phyloP scores from a whole-genome alignment of 768 basidiomycete species.

The Termitomyces sp. region DNA sequence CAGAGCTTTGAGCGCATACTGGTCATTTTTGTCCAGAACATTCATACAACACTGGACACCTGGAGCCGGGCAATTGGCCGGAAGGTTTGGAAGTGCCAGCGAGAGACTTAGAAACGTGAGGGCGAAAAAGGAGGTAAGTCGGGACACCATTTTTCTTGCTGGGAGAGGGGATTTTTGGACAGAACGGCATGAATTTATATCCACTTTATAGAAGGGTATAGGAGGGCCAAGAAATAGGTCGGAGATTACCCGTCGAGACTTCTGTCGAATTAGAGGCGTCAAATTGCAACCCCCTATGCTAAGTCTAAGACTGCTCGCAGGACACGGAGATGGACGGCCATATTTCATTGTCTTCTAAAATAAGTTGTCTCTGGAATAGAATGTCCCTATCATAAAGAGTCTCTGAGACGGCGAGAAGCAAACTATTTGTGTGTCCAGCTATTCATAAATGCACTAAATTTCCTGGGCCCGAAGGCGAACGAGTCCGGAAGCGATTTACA shows the following conservation, averaged over 20 bases:
- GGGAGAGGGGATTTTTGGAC: neutral
- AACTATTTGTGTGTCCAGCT: too few species aligned
- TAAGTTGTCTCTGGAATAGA: too few species aligned
- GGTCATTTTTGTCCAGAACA: neutral
- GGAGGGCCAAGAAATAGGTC: neutral
- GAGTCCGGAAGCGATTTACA: neutral
- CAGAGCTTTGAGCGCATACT: neutral
- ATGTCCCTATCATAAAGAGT: too few species aligned
- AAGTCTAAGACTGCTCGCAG: neutral
- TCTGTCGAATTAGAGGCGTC: too few species aligned
- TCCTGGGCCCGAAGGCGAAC: too few species aligned
- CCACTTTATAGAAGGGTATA: conserved; percentile 1
- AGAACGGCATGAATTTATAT: neutral
- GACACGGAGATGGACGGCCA: neutral
- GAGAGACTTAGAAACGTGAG: neutral
- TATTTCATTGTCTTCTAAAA: too few species aligned
- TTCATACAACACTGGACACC: conserved; percentile 8
- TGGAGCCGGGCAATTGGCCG: conserved; percentile 3
- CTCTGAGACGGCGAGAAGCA: too few species aligned
- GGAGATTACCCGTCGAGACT: neutral
- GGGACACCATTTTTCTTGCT: neutral
- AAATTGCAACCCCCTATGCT: neutral
- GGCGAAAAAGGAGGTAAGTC: neutral
- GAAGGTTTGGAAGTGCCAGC: neutral
- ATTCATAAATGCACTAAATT: too few species aligned